Evolutionary conservation across 2,329 filamentous ascomycete species (phyloP), one percentile per base, ranked within the genome.

Genomic region (Penicillium paneum): DNA sequence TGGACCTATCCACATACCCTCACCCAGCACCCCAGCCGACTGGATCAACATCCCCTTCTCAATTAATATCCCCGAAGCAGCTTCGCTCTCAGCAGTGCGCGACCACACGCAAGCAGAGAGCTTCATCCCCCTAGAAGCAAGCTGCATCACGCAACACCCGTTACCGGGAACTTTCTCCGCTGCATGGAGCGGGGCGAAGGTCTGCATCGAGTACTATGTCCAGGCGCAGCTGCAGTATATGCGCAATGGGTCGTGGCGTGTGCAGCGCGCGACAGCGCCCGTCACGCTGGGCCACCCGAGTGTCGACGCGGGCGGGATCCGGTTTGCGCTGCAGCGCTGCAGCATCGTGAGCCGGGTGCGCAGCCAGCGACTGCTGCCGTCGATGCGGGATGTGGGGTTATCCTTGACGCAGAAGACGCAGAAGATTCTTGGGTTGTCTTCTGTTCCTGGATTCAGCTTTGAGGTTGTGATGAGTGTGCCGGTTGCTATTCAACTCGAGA

Each of bases 351-450:
- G 47, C 19, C 47, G 45, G 62, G 8, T 72, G 62, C 1, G 57
- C 35, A 67, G 64, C 3, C 61, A 69, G 15, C 67, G 66, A 5
- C 57, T 78, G 0, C 32, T 71, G 0, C 74, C 74, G 0, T 70
- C 66, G 0, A 67, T 67, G 62, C 63, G 67, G 17, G 29, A 64
- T 4, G 62, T 39, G 0, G 62, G 71, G 7, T 44, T 76, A 11
- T 65, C 66, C 0, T 63, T 76, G 31, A 67, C 60, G 15, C 69
- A 74, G 44, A 74, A 66, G 51, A 64, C 67, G 0, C 68, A 65
- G 11, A 67, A 67, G 29, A 47, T 74, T 3, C 68, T 77, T 4
- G 58, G 58, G 0, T 66, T 66, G 0, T 68, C 71, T 10, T 72
- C 65, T 11, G 64, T 72, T 1, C 75, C 75, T 0, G 40, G 49